Conservation (phyloP, 805 yeast genomes). For the Kodamaea neixiangensis region DNA sequence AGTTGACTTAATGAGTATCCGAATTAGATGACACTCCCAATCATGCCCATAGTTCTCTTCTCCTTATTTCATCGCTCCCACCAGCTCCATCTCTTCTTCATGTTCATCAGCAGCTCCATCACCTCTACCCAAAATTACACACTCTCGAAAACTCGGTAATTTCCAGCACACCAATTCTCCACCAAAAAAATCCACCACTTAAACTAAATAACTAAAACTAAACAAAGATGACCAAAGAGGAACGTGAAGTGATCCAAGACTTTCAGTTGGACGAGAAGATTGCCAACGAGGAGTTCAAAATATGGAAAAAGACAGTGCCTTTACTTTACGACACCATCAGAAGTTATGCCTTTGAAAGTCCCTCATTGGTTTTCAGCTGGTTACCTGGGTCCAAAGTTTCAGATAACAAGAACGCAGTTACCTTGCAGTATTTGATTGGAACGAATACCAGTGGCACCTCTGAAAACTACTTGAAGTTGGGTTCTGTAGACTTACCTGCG, state of each 20-base stretch:
- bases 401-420: constrained; percentile 27
- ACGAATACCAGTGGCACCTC: constrained; percentile 45
- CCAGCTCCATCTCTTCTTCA: too few species aligned
- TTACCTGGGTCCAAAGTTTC: constrained; percentile 42
- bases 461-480: constrained; percentile 48
- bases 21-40: too few species aligned
- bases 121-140: neutral
- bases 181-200: constrained; percentile 4
- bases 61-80: too few species aligned
- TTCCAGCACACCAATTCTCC: neutral
- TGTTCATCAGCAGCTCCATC: neutral
- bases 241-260: constrained; percentile 39
- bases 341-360: constrained; percentile 68
- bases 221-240: constrained; percentile 26
- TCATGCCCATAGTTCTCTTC: too few species aligned
- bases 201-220: neutral
- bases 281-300: constrained; percentile 69
- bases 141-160: neutral
- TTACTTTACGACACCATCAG: constrained; percentile 72
- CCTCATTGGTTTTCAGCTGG: constrained; percentile 72
- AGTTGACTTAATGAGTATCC: neutral
- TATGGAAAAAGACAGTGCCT: constrained; percentile 87
- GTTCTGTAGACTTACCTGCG: constrained; percentile 47
- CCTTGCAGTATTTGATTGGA: constrained; percentile 47
- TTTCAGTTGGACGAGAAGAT: constrained; percentile 62